Conservation (phyloP, 805 yeast genomes). For the Candida broadrunensis region DNA sequence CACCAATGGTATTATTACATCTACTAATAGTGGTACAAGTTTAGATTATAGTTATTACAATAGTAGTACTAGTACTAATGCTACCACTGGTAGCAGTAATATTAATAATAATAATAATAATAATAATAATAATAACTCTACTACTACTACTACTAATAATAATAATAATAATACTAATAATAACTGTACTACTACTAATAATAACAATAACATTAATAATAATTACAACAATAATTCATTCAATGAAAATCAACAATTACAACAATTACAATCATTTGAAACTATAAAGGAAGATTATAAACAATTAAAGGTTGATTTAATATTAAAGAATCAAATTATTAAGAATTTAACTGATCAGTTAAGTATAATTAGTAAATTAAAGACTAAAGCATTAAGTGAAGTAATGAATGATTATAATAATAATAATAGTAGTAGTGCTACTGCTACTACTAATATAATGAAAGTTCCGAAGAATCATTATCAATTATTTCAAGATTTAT, state of each 20-base stretch:
- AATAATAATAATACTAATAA: background rate
- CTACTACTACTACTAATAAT: background rate
- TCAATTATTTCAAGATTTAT: conserved; percentile 47
- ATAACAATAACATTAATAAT: background rate
- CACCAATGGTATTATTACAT: background rate
- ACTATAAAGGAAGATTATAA: conserved; percentile 22
- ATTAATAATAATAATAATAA: background rate
- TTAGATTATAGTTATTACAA: background rate
- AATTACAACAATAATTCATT: too few species aligned
- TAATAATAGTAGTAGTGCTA: background rate
- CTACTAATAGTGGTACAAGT: background rate
- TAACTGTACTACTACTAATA: too few species aligned
- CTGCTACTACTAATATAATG: conserved; percentile 12
- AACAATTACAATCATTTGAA: conserved; percentile 5
- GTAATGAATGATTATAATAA: conserved; percentile 1
- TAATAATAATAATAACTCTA: background rate
- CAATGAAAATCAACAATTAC: background rate
- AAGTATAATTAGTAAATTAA: conserved; percentile 14
- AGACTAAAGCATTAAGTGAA: conserved; percentile 8
- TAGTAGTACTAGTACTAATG: background rate
- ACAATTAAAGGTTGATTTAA: conserved; percentile 47
- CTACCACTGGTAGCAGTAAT: background rate
- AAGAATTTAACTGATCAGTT: conserved; percentile 34
- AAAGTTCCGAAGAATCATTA: conserved; percentile 43
- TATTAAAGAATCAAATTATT: conserved; percentile 49